Evolutionary conservation across 2,329 filamentous ascomycete species (phyloP).

Genomic region (Gliomastix tumulicola): DNA sequence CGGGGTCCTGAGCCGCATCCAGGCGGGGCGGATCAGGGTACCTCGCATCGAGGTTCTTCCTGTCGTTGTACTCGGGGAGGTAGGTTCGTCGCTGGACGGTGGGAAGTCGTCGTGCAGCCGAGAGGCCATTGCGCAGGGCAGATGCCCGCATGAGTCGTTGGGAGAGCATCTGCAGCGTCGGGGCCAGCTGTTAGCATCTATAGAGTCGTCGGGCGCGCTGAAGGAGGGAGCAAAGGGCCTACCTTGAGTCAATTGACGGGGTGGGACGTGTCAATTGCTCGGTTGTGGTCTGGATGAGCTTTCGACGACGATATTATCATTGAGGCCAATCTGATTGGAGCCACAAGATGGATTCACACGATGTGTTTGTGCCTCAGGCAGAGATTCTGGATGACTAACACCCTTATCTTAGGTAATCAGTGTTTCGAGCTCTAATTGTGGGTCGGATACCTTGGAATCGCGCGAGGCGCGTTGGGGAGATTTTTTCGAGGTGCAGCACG

Average conservation of each 20-base stretch:
- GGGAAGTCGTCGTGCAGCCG: slow-evolving; percentile 41
- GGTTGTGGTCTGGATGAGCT: not conserved
- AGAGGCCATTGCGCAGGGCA: slow-evolving; percentile 33
- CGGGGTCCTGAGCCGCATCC: slow-evolving; percentile 57
- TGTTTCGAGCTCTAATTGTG: no score
- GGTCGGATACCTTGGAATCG: no score
- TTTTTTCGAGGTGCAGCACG: no score
- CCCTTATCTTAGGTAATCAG: no score
- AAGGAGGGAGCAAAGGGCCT: slow-evolving; percentile 4
- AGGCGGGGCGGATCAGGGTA: slow-evolving; percentile 40
- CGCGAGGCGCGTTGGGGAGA: no score
- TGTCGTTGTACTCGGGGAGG: slow-evolving; percentile 42
- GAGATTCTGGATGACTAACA: no score
- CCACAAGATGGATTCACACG: no score
- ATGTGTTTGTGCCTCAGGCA: no score
- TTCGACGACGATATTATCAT: not conserved
- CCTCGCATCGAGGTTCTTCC: slow-evolving; percentile 40
- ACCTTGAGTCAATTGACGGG: slow-evolving; percentile 23
- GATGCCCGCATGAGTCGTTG: slow-evolving; percentile 49
- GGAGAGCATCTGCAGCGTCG: slow-evolving; percentile 50
- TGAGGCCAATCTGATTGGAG: not conserved
- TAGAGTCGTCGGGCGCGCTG: not conserved
- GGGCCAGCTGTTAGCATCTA: not conserved
- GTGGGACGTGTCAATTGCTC: slow-evolving; percentile 27
- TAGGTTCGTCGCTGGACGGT: slow-evolving; percentile 51